phyloP scores from a whole-genome alignment of 2,329 filamentous ascomycete genomes.

The Tolypocladium guangdongense region DNA sequence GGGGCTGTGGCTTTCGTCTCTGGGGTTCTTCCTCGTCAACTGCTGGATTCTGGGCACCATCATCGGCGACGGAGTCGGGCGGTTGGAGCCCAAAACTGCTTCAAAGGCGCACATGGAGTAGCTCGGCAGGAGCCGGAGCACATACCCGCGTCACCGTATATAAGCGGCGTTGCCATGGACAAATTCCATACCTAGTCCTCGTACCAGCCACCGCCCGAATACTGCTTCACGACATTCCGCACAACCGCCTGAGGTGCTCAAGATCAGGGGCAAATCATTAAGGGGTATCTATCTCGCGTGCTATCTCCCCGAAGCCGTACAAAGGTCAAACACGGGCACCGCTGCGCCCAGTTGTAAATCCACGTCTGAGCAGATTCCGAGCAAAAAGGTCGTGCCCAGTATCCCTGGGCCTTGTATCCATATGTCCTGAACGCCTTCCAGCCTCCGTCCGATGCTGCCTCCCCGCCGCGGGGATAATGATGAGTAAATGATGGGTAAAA shows the following conservation, averaged over 20 bases:
- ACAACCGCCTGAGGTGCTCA: not conserved
- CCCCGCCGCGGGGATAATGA: not conserved
- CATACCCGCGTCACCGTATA: not conserved
- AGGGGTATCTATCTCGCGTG: conserved; percentile 9
- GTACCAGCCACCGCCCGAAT: too few species aligned
- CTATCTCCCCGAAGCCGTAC: not conserved
- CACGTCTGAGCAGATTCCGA: not conserved
- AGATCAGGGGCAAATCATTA: conserved; percentile 5
- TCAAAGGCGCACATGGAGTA: conserved; percentile 14
- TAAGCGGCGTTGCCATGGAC: too few species aligned
- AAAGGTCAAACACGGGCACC: not conserved
- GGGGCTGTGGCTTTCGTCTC: conserved; percentile 64
- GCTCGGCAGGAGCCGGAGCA: not conserved
- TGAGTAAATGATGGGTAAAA: not conserved
- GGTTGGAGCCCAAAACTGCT: not conserved
- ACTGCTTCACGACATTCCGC: not conserved
- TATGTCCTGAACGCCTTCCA: conserved; percentile 2
- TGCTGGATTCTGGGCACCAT: conserved; percentile 79
- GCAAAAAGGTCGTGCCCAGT: not conserved
- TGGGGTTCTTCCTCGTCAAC: conserved; percentile 77
- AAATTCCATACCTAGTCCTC: not conserved
- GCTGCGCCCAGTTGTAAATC: not conserved
- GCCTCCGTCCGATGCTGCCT: not conserved
- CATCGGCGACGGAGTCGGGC: conserved; percentile 47
- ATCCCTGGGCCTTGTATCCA: conserved; percentile 1